Evolutionary conservation across 2,329 filamentous ascomycete species (phyloP), one percentile per base, ranked within the genome.

Genomic region (Fusarium anthophilum): DNA sequence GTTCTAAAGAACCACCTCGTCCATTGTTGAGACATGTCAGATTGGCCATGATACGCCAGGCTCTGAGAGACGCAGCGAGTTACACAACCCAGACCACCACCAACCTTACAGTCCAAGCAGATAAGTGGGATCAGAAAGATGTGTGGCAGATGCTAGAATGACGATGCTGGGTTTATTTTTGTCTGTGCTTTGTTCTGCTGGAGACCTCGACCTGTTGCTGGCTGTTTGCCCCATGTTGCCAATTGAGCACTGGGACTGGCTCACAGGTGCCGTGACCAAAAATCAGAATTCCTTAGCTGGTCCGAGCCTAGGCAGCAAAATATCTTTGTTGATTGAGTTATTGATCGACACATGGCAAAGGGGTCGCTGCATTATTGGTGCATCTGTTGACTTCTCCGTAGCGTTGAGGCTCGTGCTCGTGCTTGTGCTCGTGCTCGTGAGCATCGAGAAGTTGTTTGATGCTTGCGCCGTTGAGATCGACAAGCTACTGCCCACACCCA

Each of bases 231-330:
- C 44, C 50, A 68, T 70, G 44, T 59, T 64, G 38, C 43, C 44
- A 72, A 67, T 67, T 72, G 32, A 57, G 58, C 15, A 20, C 55
- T 28, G 47, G 41, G 48, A 71, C 35, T 54, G 50, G 51, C 50
- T 57, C 32, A 58, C 44, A 45, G 30, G 37, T 39, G 44, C 37
- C 43, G 48, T 32, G 47, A 60, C 55, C 39, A 57, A 45, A 70
- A 28, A 45, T 39, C 53, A 69, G 54, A 50, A 47, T 47, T 53
- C 44, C 45, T 51, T 28, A 18, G 37, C 26, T 47, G 39, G 54
- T 53, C 56, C 50, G 32, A 38, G 37, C 44, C 64, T 26, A 76
- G 73, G 74, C 74, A 76, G 69, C 74, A 63, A 54, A 71, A 71
- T 61, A 44, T 18, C 26, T 26, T 35, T 67, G 30, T 67, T 38